These are phyloP conservation scores for Monilinia aucupariae DNA, from an alignment of 2,329 filamentous ascomycete species.

Conservation along the genomic window DNA sequence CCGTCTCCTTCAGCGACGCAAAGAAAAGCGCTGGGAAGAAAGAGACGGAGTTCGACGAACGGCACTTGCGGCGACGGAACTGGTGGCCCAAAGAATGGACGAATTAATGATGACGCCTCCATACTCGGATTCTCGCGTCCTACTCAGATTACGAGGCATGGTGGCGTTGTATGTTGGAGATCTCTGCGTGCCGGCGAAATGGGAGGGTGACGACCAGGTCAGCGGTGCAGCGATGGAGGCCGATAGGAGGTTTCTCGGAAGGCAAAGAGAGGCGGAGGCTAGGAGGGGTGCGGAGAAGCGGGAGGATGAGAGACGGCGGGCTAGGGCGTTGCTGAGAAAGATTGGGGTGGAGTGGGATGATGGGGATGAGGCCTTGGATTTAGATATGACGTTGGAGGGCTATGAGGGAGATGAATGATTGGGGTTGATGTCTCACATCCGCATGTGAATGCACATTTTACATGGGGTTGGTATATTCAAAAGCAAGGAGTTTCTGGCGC, in stretches of 20 bases:
- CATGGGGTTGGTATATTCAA: background rate
- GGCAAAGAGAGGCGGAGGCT: conserved; percentile 26
- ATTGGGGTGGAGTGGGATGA: conserved; percentile 31
- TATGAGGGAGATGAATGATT: conserved; percentile 8
- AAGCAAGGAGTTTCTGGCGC: background rate
- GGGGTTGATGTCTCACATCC: background rate
- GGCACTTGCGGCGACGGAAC: conserved; percentile 44
- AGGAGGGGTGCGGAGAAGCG: conserved; percentile 24
- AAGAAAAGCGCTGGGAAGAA: conserved; percentile 27
- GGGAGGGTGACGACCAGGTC: conserved; percentile 20
- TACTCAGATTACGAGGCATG: conserved; percentile 69
- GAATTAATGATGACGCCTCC: conserved; percentile 62
- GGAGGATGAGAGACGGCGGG: conserved; percentile 36
- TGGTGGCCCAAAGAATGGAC: conserved; percentile 66
- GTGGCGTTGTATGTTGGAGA: conserved; percentile 71
- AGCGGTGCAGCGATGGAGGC: conserved; percentile 14
- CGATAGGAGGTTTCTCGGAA: conserved; percentile 24
- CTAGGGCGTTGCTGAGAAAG: conserved; percentile 38
- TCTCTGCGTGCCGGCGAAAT: conserved; percentile 44
- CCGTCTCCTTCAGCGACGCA: conserved; percentile 17
- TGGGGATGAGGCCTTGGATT: conserved; percentile 20
- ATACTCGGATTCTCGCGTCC: conserved; percentile 59
- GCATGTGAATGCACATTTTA: background rate
- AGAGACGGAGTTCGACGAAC: conserved; percentile 31
- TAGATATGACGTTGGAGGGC: conserved; percentile 18